phyloP scores from a whole-genome alignment of 805 yeast genomes.

The Kuraishia borneana region DNA sequence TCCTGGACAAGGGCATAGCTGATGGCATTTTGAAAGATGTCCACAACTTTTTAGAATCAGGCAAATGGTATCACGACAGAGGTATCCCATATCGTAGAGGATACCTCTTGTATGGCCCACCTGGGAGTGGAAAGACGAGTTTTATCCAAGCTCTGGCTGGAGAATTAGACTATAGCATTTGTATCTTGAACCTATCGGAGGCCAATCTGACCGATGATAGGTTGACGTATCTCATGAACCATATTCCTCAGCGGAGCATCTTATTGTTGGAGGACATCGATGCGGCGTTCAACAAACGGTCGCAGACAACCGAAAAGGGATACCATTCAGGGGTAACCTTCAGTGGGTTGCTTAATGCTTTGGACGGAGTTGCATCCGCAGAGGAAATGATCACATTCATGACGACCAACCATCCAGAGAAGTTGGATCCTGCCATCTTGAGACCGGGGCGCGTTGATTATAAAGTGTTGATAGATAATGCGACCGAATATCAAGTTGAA shows the following conservation, averaged over 20 bases:
- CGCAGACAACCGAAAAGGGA: constrained; percentile 67
- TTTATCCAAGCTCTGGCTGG: constrained; percentile 96
- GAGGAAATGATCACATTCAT: constrained; percentile 94
- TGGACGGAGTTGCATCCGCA: constrained; percentile 96
- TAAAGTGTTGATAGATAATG: constrained; percentile 75
- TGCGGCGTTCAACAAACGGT: constrained; percentile 84
- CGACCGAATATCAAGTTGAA: constrained; percentile 69
- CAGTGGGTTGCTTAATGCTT: constrained; percentile 84
- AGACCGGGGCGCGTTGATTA: constrained; percentile 93
- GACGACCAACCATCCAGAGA: constrained; percentile 98
- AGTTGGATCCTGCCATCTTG: constrained; percentile 82
- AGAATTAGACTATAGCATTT: constrained; percentile 88
- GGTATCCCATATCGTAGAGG: constrained; percentile 99
- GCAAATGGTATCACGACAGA: constrained; percentile 87
- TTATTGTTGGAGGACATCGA: constrained; percentile 86
- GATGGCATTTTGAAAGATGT: constrained; percentile 63
- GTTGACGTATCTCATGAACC: constrained; percentile 90
- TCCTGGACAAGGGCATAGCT: constrained; percentile 67
- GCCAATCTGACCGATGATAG: constrained; percentile 90
- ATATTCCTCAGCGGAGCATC: constrained; percentile 83
- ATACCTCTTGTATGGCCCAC: constrained; percentile 89
- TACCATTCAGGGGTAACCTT: constrained; percentile 86
- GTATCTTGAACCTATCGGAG: constrained; percentile 85
- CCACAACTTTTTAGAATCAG: constrained; percentile 63
- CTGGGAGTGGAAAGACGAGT: constrained; percentile 95